A percentile compares a stretch with the other conserved stretches of the same genome.
These are phyloP conservation scores for Boletellus sp. DNA, from an alignment of 768 basidiomycete species.

Conservation along the genomic window DNA sequence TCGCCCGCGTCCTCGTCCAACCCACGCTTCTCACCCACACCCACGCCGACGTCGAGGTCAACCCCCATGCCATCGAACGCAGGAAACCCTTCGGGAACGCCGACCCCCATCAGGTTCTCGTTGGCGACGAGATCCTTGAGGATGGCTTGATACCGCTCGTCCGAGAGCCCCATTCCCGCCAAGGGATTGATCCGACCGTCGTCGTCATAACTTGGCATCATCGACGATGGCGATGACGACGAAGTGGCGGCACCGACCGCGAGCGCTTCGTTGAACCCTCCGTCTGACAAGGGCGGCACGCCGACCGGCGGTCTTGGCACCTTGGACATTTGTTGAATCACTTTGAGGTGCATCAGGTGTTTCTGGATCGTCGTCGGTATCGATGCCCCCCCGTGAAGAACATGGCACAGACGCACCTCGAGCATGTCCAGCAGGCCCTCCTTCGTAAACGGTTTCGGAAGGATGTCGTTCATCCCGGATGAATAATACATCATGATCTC, in stretches of 20 bases:
- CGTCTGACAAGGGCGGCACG: conserved; percentile 56
- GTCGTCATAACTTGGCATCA: conserved; percentile 30
- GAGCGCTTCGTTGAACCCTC: conserved; percentile 52
- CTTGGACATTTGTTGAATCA: conserved; percentile 72
- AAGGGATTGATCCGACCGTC: conserved; percentile 75
- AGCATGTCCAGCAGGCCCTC: conserved; percentile 88
- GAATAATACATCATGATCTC: conserved; percentile 81
- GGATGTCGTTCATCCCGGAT: conserved; percentile 90
- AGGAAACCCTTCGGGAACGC: conserved; percentile 27
- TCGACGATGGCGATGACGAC: conserved; percentile 15
- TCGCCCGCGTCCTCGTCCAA: conserved; percentile 37
- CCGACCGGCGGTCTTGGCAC: conserved; percentile 61
- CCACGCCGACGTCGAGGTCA: conserved; percentile 14
- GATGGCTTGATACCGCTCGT: conserved; percentile 83
- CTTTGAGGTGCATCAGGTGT: conserved; percentile 84
- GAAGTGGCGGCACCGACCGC: conserved; percentile 34
- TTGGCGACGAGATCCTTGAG: conserved; percentile 68
- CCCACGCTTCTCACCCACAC: conserved; percentile 34
- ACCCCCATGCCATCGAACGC: conserved; percentile 17
- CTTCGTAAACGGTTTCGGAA: conserved; percentile 97
- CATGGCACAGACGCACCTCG: conserved; percentile 49
- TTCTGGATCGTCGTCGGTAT: conserved; percentile 43
- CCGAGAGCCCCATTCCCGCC: conserved; percentile 81
- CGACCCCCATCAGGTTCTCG: conserved; percentile 51
- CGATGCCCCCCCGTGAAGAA: neutral